Percentiles rank a stretch among this genome's conserved stretches.
Evolutionary conservation across 176 grass and related monocot species (phyloP).

Genomic region (Lolium multiflorum): DNA sequence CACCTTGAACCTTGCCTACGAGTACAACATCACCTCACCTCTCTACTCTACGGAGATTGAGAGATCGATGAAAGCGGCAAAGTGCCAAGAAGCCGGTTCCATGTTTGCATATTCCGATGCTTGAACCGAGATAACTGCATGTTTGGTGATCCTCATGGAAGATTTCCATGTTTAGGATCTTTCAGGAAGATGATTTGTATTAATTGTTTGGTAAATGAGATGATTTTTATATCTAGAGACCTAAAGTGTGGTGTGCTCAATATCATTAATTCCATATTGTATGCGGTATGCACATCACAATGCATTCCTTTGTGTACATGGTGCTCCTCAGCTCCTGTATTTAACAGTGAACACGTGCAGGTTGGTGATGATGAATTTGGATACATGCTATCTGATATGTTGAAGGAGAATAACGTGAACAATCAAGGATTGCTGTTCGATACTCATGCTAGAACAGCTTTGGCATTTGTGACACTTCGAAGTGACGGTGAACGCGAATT

Average conservation of each 20-base stretch:
- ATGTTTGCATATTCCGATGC: constrained; percentile 15
- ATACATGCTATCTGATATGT: constrained; percentile 88
- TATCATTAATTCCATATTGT: background rate
- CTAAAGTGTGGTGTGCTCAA: constrained; percentile 7
- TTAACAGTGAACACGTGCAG: constrained; percentile 47
- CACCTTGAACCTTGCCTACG: background rate
- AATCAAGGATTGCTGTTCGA: constrained; percentile 88
- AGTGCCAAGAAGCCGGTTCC: background rate
- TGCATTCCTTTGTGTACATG: constrained; percentile 22
- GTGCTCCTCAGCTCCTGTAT: background rate
- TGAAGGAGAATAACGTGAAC: constrained; percentile 94
- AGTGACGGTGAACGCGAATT: constrained; percentile 95
- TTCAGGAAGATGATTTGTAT: background rate
- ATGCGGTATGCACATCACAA: background rate
- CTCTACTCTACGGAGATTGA: background rate
- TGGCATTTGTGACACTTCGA: constrained; percentile 93
- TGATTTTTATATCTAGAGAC: background rate
- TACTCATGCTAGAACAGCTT: constrained; percentile 88
- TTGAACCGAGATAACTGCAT: background rate
- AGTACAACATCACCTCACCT: constrained; percentile 9
- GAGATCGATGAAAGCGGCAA: background rate
- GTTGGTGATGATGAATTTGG: constrained; percentile 99
- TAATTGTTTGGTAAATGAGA: background rate
- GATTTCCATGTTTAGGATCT: background rate
- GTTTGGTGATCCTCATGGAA: background rate